Percentiles rank a stretch among this genome's conserved stretches.
Conservation (phyloP, 179 eudicot species). For the Silene vulgaris region DNA sequence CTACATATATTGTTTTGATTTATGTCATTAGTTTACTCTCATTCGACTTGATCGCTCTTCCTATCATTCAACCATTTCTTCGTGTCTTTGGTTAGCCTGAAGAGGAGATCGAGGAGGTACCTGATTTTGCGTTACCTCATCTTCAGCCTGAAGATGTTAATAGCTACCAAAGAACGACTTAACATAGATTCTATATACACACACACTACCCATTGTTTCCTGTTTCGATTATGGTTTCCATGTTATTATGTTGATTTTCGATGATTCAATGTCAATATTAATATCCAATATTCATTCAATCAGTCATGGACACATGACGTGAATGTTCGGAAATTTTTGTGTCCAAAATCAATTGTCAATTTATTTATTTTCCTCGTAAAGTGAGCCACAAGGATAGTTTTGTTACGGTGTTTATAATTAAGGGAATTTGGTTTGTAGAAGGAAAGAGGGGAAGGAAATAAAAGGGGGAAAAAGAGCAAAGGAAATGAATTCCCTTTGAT, state of each 20-base stretch:
- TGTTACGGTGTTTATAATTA: too few species aligned
- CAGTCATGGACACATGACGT: background rate
- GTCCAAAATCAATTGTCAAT: too few species aligned
- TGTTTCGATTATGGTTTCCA: background rate
- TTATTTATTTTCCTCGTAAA: too few species aligned
- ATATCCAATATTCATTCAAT: background rate
- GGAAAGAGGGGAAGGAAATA: too few species aligned
- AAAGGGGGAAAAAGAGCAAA: too few species aligned
- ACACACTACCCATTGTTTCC: background rate
- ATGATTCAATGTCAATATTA: background rate
- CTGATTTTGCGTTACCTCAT: constrained; percentile 41
- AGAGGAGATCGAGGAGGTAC: constrained; percentile 66
- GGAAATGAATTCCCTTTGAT: too few species aligned
- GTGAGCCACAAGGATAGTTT: too few species aligned
- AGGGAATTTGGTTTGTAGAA: too few species aligned
- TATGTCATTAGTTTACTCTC: background rate
- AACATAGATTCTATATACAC: background rate
- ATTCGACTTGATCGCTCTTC: background rate
- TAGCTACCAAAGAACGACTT: constrained; percentile 9
- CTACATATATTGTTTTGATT: background rate
- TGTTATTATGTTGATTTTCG: background rate
- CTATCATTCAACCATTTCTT: constrained; percentile 5
- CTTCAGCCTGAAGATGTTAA: constrained; percentile 24
- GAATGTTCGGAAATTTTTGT: background rate
- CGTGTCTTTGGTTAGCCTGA: constrained; percentile 49